Base-by-base conservation (phyloP, 306 rosid genomes). In the Lupinus albus region DNA sequence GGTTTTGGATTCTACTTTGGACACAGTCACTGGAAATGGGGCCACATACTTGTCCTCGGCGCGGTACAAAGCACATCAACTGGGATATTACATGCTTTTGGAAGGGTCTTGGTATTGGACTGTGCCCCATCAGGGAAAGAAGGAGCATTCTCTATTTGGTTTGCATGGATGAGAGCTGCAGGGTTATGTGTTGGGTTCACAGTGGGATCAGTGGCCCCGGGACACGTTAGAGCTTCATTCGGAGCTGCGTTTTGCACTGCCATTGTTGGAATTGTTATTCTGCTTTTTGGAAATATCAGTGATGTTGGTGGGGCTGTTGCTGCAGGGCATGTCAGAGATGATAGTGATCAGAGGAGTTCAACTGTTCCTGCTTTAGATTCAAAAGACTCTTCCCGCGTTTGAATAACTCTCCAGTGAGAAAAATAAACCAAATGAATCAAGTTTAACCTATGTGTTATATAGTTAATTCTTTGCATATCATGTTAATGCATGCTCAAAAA, bases 111-210 rank as follows among this genome's bases (percentile, higher is more conserved):
- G 45, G 28, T 92, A 25, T 68, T 92, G 78, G 91, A 92, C 12
- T 92, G 95, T 53, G 76, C 92, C 0, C 98, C 96, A 0, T 25
- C 79, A 0, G 95, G 95, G 30, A 85, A 89, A 63, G 98, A 92
- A 74, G 89, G 88, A 11, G 91, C 85, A 2, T 85, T 89, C 73
- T 82, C 98, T 0, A 76, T 80, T 11, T 89, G 96, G 95, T 84
- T 59, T 36, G 68, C 89, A 0, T 86, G 95, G 98, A 62, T 74
- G 12, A 83, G 81, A 79, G 74, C 80, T 21, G 68, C 82, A 0
- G 98, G 96, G 6, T 59, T 78, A 14, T 79, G 83, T 1, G 76
- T 65, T 0, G 95, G 98, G 1, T 92, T 92, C 17, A 73, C 89
- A 0, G 73, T 84, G 0, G 95, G 88, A 3, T 80, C 95, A 0